phyloP scores from a whole-genome alignment of 2,329 filamentous ascomycete species.

The Cladosporium sp. region DNA sequence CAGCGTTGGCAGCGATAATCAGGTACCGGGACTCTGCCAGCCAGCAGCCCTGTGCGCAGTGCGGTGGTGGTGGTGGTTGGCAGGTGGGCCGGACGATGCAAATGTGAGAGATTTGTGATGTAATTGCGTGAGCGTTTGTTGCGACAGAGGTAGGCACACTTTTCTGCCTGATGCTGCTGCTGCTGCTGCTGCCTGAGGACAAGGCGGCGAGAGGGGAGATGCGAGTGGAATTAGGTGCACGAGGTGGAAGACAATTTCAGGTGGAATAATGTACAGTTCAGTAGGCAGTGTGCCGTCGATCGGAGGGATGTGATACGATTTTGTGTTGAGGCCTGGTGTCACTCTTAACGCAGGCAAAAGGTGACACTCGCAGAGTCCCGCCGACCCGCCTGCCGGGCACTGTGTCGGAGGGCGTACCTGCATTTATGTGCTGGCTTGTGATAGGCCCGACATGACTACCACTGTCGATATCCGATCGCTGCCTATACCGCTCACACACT shows the following conservation, averaged over 20 bases:
- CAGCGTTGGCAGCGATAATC: background rate
- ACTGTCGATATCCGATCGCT: background rate
- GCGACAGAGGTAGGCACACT: too few relatives aligned
- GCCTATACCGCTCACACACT: slow-evolving; percentile 1
- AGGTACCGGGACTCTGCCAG: background rate
- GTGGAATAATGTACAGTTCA: background rate
- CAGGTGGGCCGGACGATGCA: background rate
- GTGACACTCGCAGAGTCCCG: background rate
- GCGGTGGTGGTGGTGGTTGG: background rate
- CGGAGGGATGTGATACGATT: background rate
- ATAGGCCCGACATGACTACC: background rate
- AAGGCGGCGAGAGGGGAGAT: background rate
- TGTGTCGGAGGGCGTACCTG: background rate
- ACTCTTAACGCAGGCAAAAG: background rate
- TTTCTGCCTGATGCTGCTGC: background rate
- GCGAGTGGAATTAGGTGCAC: background rate
- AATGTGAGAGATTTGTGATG: background rate
- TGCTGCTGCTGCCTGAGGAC: background rate
- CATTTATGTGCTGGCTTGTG: slow-evolving; percentile 2
- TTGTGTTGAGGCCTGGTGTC: background rate
- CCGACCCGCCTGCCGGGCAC: background rate
- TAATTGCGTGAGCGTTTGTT: background rate
- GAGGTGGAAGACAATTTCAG: background rate
- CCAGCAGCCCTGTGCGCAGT: background rate
- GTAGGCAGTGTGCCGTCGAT: background rate